Base-by-base conservation (phyloP, 805 yeast species). In the Candida golubevii region DNA sequence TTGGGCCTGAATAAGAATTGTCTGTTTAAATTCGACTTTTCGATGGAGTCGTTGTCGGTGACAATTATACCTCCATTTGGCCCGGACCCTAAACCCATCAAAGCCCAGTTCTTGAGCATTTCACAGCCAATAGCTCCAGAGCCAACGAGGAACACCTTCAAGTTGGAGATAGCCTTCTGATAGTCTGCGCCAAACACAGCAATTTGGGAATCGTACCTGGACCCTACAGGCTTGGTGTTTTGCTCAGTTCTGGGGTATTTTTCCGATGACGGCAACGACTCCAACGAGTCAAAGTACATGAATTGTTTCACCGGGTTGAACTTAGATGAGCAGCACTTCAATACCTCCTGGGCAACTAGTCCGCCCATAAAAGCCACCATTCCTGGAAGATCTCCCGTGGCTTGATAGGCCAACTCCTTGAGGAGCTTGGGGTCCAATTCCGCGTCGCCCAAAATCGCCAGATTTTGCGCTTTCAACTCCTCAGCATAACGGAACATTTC, bases 91-190 rank as follows among this genome's bases (percentile, higher is more conserved):
- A 93, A 71, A 36, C 99, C 99, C 79, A 90, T 77, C 78, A 93
- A 77, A 6, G 99, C 97, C 98, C 98, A 93, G 61, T 88, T 90
- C 69, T 93, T 93, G 59, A 93, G 75, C 90, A 93, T 91, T 69
- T 93, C 99, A 72, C 99, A 93, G 33, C 99, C 99, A 72, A 93
- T 93, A 14, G 99, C 99, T 62, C 99, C 99, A 1, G 97, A 77
- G 36, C 99, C 99, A 34, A 93, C 99, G 53, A 93, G 72, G 65
- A 93, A 91, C 4, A 90, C 88, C 59, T 80, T 84, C 50, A 85
- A 70, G 64, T 90, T 88, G 33, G 87, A 79, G 46, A 93, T 69
- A 36, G 69, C 71, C 58, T 84, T 80, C 61, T 88, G 91, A 67
- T 79, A 88, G 35, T 79, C 79, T 39, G 77, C 61, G 47, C 99